Evolutionary conservation across 805 yeast species (phyloP), one percentile per base, ranked within the genome.

Genomic region (Alloascoidea africana): DNA sequence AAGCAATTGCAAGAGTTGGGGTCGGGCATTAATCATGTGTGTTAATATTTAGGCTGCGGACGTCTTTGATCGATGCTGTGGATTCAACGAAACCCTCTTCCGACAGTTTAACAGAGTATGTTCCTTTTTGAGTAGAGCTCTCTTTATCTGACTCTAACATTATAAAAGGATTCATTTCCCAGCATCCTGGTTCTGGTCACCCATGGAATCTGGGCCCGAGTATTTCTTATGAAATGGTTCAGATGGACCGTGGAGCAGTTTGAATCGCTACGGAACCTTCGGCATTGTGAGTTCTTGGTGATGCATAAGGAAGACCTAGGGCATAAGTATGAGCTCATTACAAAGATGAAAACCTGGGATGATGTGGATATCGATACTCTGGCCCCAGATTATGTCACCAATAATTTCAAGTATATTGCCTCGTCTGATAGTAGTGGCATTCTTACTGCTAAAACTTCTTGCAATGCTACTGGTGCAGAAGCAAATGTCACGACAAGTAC

Each of bases 151-250:
- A n/a, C n/a, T n/a, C n/a, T n/a, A n/a, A n/a, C n/a, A n/a, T n/a
- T n/a, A n/a, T n/a, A n/a, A 17, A 54, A 62, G 35, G 76, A 69
- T 14, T 66, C 71, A 46, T 82, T 83, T 51, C 86, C 96, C n/a
- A 71, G 73, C 41, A 79, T 86, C 14, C 65, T 85, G 32, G 85
- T 87, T 2, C 59, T 87, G 33, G 95, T 87, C 32, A 81, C 94
- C 3, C 96, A 87, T 54, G 96, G 96, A 5, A 83, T 87, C 13
- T 85, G 94, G 89, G 81, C 93, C 3, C 63, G 96, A 32, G 96
- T 87, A 5, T 87, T 87, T 48, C 56, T 87, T 33, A 85, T 86
- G 86, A 82, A 86, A 49, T 87, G 96, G 96, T 87, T 75, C 53
- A 63, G 94, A 41, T 87, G 96, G 96, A 68, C 80, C 2, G 89